Evolutionary conservation across 805 yeast species (phyloP), one percentile per base, ranked within the genome.

Genomic region (Kurtzmaniella cleridarum): DNA sequence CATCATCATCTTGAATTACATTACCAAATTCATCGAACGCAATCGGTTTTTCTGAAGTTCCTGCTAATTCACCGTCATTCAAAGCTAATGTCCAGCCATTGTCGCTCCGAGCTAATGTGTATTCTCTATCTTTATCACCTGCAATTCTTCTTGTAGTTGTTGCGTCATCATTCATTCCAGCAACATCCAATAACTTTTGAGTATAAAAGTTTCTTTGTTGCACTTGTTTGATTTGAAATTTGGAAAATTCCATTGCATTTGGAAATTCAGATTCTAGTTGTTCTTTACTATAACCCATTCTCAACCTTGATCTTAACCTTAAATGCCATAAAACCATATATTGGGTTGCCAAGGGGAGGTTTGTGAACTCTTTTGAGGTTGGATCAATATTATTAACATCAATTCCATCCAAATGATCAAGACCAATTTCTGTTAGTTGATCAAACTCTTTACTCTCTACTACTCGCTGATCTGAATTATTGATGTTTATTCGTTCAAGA

Each of bases 231-330:
- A 93, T 86, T 58, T 93, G 99, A 58, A 93, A 93, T 50, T 76
- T 81, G 13, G 97, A 89, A 52, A 93, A 93, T 43, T 89, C 96
- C 77, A 86, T 73, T 38, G 90, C 78, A 51, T 85, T 72, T 0
- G 96, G 95, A 50, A 91, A 93, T 39, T 88, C 64, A 3, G 75
- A 65, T 47, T 86, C 85, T 27, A 93, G 66, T 53, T 93, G 97
- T n/a, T 85, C 89, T 41, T 89, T 86, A 0, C 91, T 71, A 54
- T 85, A 90, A 1, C 99, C 99, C 95, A 93, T 82, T 64, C 99
- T 79, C 55, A 93, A 72, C 41, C 99, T 66, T 0, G 97, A 90
- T 44, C 88, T 74, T 18, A 89, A 64, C 41, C 99, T 60, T 12
- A 95, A 72, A 42, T 86, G 87, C 8, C 93, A 86, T 10, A 93